Conservation (phyloP, 768 basidiomycete species). For the Pilatotrama ljubarskyi region DNA sequence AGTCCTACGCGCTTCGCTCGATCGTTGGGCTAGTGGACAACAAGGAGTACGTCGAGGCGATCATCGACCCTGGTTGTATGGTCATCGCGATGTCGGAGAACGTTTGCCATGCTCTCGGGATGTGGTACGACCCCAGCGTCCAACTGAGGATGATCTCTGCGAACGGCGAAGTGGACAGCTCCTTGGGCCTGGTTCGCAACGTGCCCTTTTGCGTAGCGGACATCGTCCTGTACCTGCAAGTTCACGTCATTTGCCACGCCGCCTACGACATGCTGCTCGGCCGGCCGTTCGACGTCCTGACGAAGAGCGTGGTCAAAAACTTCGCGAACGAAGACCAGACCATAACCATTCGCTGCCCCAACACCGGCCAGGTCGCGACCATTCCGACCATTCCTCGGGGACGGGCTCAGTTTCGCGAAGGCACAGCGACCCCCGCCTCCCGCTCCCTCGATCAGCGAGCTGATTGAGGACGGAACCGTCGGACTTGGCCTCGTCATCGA, state of each 20-base stretch:
- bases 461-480: neutral
- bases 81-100: constrained; percentile 21
- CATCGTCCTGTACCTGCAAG: constrained; percentile 5
- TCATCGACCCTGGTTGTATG: constrained; percentile 16
- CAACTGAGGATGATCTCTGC: constrained; percentile 8
- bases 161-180: neutral
- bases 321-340: constrained; percentile 10
- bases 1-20: constrained; percentile 16
- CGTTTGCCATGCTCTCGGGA: constrained; percentile 8
- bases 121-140: constrained; percentile 8
- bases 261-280: constrained; percentile 11
- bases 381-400: constrained; percentile 12
- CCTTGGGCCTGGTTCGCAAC: constrained; percentile 15
- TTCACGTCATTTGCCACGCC: constrained; percentile 3
- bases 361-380: neutral
- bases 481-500: neutral
- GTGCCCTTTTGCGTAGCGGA: neutral
- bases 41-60: constrained; percentile 15
- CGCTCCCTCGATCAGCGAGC: neutral
- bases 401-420: neutral
- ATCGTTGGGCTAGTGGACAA: constrained; percentile 14
- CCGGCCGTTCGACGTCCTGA: constrained; percentile 11
- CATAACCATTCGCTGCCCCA: constrained; percentile 14
- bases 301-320: constrained; percentile 4
- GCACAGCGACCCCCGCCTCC: no score